Evolutionary conservation across 176 grass and related monocot species (phyloP).

Genomic region (Luzula sylvatica): DNA sequence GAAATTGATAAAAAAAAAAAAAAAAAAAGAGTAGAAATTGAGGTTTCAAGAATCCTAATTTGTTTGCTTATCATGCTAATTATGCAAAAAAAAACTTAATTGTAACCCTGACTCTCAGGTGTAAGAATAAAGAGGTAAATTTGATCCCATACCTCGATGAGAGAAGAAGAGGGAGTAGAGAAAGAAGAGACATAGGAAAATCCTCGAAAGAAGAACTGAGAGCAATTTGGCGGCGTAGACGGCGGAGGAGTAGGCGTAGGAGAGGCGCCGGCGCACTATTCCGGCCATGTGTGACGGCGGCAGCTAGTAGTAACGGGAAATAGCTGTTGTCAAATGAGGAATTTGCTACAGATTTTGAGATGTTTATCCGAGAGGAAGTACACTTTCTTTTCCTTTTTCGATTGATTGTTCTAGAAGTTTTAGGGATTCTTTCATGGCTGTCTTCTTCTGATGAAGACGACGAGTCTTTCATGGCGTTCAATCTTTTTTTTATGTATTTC

Average conservation of each 20-base stretch:
- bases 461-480: too few species aligned
- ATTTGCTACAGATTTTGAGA: background rate
- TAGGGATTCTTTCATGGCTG: too few species aligned
- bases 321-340: background rate
- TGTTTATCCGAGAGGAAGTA: background rate
- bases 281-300: background rate
- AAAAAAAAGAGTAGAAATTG: background rate
- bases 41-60: background rate
- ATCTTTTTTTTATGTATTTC: too few species aligned
- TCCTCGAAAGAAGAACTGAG: background rate
- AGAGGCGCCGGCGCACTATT: background rate
- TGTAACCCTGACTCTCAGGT: background rate
- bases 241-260: constrained; percentile 1
- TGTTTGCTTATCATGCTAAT: background rate
- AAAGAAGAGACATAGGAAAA: background rate
- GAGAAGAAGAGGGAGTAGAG: constrained; percentile 4
- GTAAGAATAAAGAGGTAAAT: background rate
- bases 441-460: too few species aligned
- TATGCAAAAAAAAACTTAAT: background rate
- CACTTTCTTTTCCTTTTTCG: background rate
- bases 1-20: background rate
- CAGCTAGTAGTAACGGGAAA: background rate
- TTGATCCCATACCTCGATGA: background rate
- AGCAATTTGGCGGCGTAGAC: background rate
- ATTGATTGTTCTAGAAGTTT: too few species aligned